Conservation (phyloP, 129 eudicot species). For the Pulicaria dysenterica region DNA sequence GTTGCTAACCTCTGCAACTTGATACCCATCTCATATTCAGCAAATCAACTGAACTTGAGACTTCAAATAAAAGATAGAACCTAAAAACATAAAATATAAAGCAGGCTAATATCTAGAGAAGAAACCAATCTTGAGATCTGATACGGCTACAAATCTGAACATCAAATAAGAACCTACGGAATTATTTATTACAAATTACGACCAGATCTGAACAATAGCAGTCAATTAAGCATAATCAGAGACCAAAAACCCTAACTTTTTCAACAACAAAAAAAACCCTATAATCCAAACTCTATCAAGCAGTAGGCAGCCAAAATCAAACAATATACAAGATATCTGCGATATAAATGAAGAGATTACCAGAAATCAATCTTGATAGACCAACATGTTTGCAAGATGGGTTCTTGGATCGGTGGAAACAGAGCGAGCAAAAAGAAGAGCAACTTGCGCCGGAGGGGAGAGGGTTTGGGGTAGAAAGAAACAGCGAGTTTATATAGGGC, state of each 20-base stretch:
- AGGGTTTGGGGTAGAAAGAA: neutral
- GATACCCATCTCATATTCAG: too few species aligned
- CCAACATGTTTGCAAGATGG: constrained; percentile 42
- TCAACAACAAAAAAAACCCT: neutral
- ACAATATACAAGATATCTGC: neutral
- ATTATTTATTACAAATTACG: neutral
- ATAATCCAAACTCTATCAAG: neutral
- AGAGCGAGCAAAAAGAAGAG: neutral
- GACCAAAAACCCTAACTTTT: neutral
- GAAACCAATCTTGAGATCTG: constrained; percentile 28
- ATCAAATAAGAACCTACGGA: neutral
- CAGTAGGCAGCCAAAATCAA: constrained; percentile 2
- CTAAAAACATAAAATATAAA: neutral
- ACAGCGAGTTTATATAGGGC: neutral
- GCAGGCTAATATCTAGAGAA: neutral
- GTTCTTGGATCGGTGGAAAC: constrained; percentile 4
- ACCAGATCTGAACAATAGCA: constrained; percentile 23
- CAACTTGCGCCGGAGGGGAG: neutral
- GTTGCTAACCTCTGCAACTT: too few species aligned
- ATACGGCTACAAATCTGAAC: constrained; percentile 21
- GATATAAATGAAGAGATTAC: constrained; percentile 22
- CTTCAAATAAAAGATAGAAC: too few species aligned
- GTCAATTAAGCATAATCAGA: neutral
- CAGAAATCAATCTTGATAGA: constrained; percentile 61
- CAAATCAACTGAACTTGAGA: too few species aligned